phyloP scores from a whole-genome alignment of 2,329 filamentous ascomycete species.

The Beauveria brongniartii region DNA sequence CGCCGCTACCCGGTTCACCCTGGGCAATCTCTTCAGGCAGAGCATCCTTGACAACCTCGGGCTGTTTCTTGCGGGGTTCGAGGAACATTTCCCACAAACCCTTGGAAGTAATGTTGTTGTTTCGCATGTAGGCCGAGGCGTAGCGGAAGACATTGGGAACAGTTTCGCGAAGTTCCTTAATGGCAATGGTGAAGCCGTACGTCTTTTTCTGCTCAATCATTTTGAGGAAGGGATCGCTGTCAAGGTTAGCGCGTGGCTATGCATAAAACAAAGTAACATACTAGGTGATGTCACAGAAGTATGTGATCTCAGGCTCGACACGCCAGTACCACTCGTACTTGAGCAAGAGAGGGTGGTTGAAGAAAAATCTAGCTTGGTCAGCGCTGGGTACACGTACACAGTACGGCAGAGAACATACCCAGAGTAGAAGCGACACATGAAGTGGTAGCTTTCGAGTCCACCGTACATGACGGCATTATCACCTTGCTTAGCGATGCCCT shows the following conservation, averaged over 20 bases:
- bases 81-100: conserved; percentile 99
- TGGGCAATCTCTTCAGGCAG: conserved; percentile 76
- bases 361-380: conserved; percentile 64
- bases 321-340: conserved; percentile 99
- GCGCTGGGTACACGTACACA: neutral
- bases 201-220: conserved; percentile 96
- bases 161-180: conserved; percentile 95
- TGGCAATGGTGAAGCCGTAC: conserved; percentile 96
- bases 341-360: conserved; percentile 86
- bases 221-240: conserved; percentile 84
- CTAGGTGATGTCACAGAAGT: conserved; percentile 99
- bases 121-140: conserved; percentile 92
- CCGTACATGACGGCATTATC: conserved; percentile 99
- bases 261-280: conserved; percentile 30
- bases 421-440: conserved; percentile 99
- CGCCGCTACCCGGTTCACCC: conserved; percentile 62
- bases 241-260: neutral
- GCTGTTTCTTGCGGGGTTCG: conserved; percentile 62
- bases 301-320: conserved; percentile 97
- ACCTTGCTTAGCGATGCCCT: conserved; percentile 93
- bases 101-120: conserved; percentile 82
- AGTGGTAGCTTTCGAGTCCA: conserved; percentile 95
- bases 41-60: conserved; percentile 51
- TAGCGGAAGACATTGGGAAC: conserved; percentile 99
- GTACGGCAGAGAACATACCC: conserved; percentile 48